These are phyloP conservation scores for Pleomassaria siparia DNA, from an alignment of 2,329 filamentous ascomycete species.

Conservation along the genomic window DNA sequence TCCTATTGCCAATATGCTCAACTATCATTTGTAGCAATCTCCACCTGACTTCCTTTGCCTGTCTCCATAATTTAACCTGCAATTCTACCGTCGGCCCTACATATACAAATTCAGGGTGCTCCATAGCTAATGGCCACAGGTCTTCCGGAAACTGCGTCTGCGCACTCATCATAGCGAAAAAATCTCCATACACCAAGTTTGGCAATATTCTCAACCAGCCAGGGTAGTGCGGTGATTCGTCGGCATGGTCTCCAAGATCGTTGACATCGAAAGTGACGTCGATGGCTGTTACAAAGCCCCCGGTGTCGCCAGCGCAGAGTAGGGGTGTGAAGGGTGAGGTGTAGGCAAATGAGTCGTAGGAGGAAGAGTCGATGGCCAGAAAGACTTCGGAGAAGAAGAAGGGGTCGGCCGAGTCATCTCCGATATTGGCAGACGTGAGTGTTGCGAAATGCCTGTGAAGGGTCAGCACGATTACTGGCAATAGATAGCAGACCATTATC, in stretches of 20 bases:
- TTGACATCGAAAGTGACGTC: conserved; percentile 6
- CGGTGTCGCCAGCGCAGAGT: conserved; percentile 7
- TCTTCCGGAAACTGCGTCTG: conserved; percentile 6
- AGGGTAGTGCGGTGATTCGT: conserved; percentile 16
- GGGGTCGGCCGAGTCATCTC: background rate
- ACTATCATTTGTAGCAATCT: background rate
- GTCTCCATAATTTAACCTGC: background rate
- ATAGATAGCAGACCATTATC: too few species aligned
- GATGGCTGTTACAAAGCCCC: conserved; percentile 12
- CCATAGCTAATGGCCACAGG: conserved; percentile 16
- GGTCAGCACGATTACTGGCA: background rate
- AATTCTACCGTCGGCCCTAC: conserved; percentile 13
- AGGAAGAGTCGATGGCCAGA: conserved; percentile 15
- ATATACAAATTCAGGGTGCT: conserved; percentile 17
- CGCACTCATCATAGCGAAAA: conserved; percentile 12
- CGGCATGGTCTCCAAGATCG: conserved; percentile 12
- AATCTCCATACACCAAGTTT: conserved; percentile 11
- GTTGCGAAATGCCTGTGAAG: conserved; percentile 11
- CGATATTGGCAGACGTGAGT: conserved; percentile 1
- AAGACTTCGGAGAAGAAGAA: conserved; percentile 9
- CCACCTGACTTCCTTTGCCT: background rate
- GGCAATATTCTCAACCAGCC: conserved; percentile 11
- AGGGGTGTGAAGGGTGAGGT: conserved; percentile 1
- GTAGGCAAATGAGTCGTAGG: conserved; percentile 10
- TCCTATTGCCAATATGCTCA: background rate